A percentile compares a stretch with the other conserved stretches of the same genome.
Conservation (phyloP, 1,284 basidiomycete species). For the Entoloma clypeatum region DNA sequence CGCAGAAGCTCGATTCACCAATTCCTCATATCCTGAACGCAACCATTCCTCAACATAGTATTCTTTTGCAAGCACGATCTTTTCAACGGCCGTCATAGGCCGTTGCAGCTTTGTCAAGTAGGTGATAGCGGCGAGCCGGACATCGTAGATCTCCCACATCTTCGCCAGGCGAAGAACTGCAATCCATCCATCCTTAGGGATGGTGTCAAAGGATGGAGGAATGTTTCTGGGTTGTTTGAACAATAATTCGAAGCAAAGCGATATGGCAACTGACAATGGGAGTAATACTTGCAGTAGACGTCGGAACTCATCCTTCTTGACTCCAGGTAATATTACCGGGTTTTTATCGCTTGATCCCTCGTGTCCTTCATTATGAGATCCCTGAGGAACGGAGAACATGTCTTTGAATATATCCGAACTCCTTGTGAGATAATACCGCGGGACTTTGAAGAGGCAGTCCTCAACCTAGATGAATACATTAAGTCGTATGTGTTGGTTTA, state of each 20-base stretch:
- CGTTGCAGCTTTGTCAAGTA: not conserved
- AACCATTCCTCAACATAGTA: slow-evolving; percentile 2
- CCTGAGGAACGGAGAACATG: slow-evolving; percentile 8
- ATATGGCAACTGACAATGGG: slow-evolving; percentile 8
- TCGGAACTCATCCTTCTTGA: slow-evolving; percentile 8
- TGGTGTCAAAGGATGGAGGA: not conserved
- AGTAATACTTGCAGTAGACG: slow-evolving; percentile 7
- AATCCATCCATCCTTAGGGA: slow-evolving; percentile 2
- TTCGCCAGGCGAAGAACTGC: slow-evolving; percentile 2
- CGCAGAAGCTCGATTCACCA: not conserved
- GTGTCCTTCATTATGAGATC: not conserved
- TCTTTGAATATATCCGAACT: slow-evolving; percentile 9
- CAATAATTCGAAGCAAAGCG: not conserved
- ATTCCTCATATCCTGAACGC: not conserved
- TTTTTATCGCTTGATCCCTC: slow-evolving; percentile 1
- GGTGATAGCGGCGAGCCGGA: not conserved
- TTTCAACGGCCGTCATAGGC: not conserved
- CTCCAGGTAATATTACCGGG: slow-evolving; percentile 4
- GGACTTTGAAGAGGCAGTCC: slow-evolving; percentile 10
- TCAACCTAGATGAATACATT: slow-evolving; percentile 6
- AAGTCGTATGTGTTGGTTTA: not conserved
- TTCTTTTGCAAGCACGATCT: not conserved
- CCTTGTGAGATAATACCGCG: slow-evolving; percentile 2
- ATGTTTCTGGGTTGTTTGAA: not conserved
- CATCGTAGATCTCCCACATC: not conserved